These are phyloP conservation scores for Elsinoe necatrix DNA, from an alignment of 2,329 filamentous ascomycete species.

Conservation along the genomic window DNA sequence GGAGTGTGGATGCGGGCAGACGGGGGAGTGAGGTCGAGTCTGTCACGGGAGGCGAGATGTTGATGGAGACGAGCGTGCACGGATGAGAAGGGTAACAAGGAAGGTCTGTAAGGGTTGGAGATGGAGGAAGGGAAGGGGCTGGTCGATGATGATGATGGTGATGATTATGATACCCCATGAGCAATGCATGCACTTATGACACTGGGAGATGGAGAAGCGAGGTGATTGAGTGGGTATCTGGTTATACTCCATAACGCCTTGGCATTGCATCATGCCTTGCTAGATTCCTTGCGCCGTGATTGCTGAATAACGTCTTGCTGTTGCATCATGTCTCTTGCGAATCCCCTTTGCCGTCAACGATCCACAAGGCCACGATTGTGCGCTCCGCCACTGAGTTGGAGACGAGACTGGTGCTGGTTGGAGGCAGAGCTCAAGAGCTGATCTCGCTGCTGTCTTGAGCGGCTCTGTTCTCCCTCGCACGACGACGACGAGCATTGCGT, in stretches of 20 bases:
- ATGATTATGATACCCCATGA: conserved; percentile 12
- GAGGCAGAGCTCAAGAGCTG: neutral
- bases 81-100: neutral
- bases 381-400: too few relatives aligned
- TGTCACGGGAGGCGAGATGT: neutral
- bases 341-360: too few relatives aligned
- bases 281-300: too few relatives aligned
- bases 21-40: conserved; percentile 2
- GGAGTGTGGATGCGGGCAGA: conserved; percentile 9
- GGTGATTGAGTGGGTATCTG: neutral
- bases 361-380: too few relatives aligned
- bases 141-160: neutral
- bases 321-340: neutral
- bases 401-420: too few relatives aligned
- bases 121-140: neutral
- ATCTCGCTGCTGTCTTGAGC: neutral
- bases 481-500: neutral
- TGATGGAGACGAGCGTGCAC: conserved; percentile 6
- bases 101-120: neutral
- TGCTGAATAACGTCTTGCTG: neutral
- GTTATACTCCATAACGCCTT: neutral
- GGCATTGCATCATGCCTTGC: neutral
- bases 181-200: conserved; percentile 1
- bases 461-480: neutral
- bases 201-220: neutral